Evolutionary conservation across 73 alveolate genomes (phyloP), one percentile per base, ranked within the genome.

Genomic region (Paramecium biaurelia): DNA sequence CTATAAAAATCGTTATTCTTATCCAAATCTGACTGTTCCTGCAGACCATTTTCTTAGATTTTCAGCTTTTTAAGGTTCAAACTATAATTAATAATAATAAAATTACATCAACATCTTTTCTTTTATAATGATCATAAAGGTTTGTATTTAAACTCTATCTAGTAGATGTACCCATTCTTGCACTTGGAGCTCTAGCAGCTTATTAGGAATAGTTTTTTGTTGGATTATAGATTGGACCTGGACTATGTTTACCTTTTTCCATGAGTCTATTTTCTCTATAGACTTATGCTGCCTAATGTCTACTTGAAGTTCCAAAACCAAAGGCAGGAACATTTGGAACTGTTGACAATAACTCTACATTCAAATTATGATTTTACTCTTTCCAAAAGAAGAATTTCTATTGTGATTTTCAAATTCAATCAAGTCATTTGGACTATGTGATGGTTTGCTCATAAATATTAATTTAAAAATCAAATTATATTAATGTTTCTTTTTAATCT

Each of bases 301-400:
- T 21, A 24, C 11, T 43, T 0, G 76, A 23, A 20, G 70, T 79
- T 43, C 90, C 90, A 20, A 79, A 79, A 42, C 90, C 74, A 42
- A 21, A 79, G 1, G 70, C 28, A 42, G 90, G 90, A 43, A 63
- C 90, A 42, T 79, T 41, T 23, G 90, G 72, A 30, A 30, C 56
- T 4, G 70, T 79, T 1, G 72, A 38, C 30, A 42, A 38, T 41
- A 42, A 24, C 15, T 41, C 56, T 79, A 43, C 4, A 20, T 45
- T 41, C 41, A 79, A 24, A 38, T 43, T 21, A 30, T 9, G 20
- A 30, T 18, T 38, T 2, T 79, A 79, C 90, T 47, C 56, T 45
- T 79, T 43, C 90, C 90, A 79, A 79, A 43, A 20, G 90, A 79
- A 21, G 90, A 79, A 43, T 79, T 30, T 79, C 90, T 5, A 24